Base-by-base conservation (phyloP, 805 yeast species). In the Kazachstania africana region DNA sequence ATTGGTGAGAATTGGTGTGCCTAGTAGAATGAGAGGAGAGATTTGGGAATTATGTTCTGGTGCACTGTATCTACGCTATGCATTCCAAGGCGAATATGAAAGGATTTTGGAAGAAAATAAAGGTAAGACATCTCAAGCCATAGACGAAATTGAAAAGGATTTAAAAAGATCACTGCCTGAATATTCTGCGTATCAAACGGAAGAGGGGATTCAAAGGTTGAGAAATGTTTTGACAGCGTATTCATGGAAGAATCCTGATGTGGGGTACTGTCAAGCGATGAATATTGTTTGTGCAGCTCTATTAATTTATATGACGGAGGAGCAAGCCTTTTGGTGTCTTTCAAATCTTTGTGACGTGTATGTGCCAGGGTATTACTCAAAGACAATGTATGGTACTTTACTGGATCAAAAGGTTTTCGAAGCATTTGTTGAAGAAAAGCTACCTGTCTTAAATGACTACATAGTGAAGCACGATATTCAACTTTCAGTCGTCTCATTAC, bases 251-350 rank as follows among this genome's bases (percentile, higher is more conserved):
- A 85, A 87, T 52, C 95, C 95, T 0, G 95, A 88, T 26, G 83
- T 91, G 16, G 99, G 99, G 0, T 91, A 91, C 55, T 91, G 99
- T 53, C 98, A 91, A 56, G 98, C 97, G 1, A 91, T 93, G 98
- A 91, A 91, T 52, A 91, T 91, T 31, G 85, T 81, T 6, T 75
- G 72, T 2, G 94, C 94, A 2, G 87, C 83, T 0, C 54, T 81
- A 32, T 58, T 81, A 37, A 79, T 79, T 24, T 80, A 75, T 53
- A 85, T 83, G 79, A 79, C 93, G 6, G 99, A 91, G 55, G 98
- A 88, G 42, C 97, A 91, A 56, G 97, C 95, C 0, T 91, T 84
- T 50, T 91, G 97, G 97, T 73, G 88, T 36, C 65, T 91, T 35
- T 72, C 75, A 34, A 70, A 72, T 12, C 57, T 91, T 3, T 85